Conservation (phyloP, 2,329 filamentous ascomycete genomes). For the Parascedosporium putredinis region DNA sequence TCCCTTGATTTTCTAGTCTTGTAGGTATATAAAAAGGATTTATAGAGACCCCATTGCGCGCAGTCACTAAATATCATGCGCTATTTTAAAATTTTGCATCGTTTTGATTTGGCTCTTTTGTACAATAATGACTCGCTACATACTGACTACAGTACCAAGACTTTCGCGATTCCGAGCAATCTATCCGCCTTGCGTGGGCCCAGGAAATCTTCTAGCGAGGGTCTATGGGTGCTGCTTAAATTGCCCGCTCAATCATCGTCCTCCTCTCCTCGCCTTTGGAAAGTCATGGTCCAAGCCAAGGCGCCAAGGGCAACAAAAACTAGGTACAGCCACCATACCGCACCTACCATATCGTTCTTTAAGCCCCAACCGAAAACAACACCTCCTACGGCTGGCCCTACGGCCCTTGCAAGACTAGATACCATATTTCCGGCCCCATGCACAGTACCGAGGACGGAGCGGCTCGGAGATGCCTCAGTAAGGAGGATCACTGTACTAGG, state of each 20-base stretch:
- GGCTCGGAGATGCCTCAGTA: constrained; percentile 25
- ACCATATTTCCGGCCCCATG: constrained; percentile 22
- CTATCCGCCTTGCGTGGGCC: neutral
- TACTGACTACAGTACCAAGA: too few species aligned
- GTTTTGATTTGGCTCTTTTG: too few species aligned
- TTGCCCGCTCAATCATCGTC: neutral
- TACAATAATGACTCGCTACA: too few species aligned
- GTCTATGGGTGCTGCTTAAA: too few species aligned
- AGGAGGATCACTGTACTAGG: constrained; percentile 29
- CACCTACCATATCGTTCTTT: constrained; percentile 17
- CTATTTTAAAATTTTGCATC: neutral
- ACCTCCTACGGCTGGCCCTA: constrained; percentile 19
- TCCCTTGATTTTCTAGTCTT: too few species aligned
- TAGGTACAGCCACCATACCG: constrained; percentile 21
- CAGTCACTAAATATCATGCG: neutral
- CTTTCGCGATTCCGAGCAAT: neutral
- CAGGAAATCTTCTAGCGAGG: neutral
- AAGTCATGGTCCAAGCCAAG: constrained; percentile 11
- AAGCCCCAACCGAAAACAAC: constrained; percentile 18
- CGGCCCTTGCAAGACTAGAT: constrained; percentile 17
- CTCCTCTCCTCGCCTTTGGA: constrained; percentile 7
- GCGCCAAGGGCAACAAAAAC: constrained; percentile 16
- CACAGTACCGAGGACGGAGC: constrained; percentile 25
- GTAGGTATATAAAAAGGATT: neutral
- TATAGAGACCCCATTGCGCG: neutral